Conservation (phyloP, 305 asterid species). For the Petunia hybrid region DNA sequence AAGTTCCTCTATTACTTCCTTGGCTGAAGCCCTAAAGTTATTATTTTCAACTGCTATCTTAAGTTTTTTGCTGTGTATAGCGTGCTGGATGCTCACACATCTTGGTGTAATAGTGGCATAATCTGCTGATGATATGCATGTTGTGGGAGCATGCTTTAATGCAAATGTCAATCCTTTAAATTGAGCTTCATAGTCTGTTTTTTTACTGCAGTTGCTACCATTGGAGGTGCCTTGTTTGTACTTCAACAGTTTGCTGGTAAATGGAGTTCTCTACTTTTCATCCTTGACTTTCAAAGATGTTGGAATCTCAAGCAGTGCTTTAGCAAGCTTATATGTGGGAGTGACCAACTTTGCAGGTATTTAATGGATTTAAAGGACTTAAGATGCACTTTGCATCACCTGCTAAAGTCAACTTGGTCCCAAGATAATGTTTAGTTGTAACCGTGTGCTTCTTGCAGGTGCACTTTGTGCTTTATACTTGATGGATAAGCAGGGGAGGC, state of each 20-base stretch:
- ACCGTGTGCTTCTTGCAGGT: constrained; percentile 50
- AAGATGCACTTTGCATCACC: not conserved
- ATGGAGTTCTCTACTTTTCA: constrained; percentile 88
- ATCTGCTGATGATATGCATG: constrained; percentile 13
- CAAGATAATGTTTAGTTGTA: constrained; percentile 6
- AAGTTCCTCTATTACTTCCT: not conserved
- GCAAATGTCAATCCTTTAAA: not conserved
- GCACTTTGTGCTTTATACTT: constrained; percentile 78
- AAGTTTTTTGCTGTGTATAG: constrained; percentile 2
- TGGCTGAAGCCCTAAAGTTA: not conserved
- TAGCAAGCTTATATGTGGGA: constrained; percentile 79
- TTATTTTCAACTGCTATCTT: not conserved
- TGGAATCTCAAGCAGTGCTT: constrained; percentile 75
- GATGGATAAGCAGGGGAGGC: constrained; percentile 86
- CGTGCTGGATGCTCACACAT: not conserved
- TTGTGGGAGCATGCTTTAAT: not conserved
- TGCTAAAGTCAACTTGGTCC: constrained; percentile 30
- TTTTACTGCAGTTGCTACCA: constrained; percentile 71
- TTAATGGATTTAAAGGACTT: constrained; percentile 14
- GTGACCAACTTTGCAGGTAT: constrained; percentile 82
- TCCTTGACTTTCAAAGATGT: constrained; percentile 83
- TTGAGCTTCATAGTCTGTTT: constrained; percentile 16
- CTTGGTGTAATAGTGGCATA: constrained; percentile 27
- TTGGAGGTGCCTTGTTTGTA: constrained; percentile 82
- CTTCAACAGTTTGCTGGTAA: constrained; percentile 89